Percentiles rank a stretch among this genome's conserved stretches.
Conservation (phyloP, 805 yeast species). For the Ogataea henricii region DNA sequence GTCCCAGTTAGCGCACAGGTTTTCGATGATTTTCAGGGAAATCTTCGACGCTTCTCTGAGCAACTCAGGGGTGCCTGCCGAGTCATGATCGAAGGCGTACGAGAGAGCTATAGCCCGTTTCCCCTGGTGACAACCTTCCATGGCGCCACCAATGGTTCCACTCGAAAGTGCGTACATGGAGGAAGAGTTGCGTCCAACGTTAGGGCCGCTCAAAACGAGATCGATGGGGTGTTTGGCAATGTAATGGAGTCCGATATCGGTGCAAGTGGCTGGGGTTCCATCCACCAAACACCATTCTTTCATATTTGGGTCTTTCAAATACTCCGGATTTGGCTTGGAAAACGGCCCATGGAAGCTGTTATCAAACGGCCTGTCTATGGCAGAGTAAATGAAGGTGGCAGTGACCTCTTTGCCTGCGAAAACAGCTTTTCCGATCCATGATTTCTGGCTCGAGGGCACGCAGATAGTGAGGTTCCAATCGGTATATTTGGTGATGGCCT, state of each 20-base stretch:
- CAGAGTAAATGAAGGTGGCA: constrained; percentile 65
- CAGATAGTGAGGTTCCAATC: constrained; percentile 86
- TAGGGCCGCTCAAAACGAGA: constrained; percentile 91
- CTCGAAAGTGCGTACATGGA: constrained; percentile 86
- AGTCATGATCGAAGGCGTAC: constrained; percentile 68
- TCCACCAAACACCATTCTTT: constrained; percentile 87
- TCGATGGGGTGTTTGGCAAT: constrained; percentile 66
- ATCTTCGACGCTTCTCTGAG: constrained; percentile 67
- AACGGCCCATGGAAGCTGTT: constrained; percentile 71
- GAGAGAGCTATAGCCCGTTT: constrained; percentile 78
- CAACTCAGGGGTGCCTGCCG: constrained; percentile 48
- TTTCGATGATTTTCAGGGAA: constrained; percentile 61
- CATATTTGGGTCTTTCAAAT: constrained; percentile 39
- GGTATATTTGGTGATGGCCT: constrained; percentile 61
- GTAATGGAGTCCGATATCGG: constrained; percentile 86
- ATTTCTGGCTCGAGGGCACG: constrained; percentile 82
- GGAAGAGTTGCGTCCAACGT: constrained; percentile 90
- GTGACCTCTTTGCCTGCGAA: constrained; percentile 72
- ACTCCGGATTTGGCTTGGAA: constrained; percentile 47
- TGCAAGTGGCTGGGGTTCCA: constrained; percentile 96
- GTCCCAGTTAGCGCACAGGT: constrained; percentile 63
- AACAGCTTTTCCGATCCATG: constrained; percentile 99
- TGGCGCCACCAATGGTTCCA: constrained; percentile 96
- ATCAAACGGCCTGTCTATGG: constrained; percentile 44
- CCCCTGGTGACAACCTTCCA: constrained; percentile 83